Evolutionary conservation across 2,329 filamentous ascomycete genomes (phyloP), one percentile per base, ranked within the genome.

Genomic region (Geosmithia flava): DNA sequence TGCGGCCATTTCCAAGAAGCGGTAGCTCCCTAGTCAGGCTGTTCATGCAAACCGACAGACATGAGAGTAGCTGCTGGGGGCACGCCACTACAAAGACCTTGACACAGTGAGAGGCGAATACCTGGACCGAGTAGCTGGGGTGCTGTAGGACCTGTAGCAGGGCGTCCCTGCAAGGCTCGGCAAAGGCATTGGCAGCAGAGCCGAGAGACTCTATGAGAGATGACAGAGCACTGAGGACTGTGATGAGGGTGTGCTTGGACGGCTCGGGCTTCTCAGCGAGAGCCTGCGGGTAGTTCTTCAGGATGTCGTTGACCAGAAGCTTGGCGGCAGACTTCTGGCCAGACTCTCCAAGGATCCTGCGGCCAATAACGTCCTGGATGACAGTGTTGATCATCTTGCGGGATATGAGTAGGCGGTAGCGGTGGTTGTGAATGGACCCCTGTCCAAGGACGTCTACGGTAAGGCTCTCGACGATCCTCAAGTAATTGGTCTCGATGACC

Each of bases 11-110:
- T 15, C 76, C 78, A 7, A 97, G 75, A 42, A 93, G 75, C 27
- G 82, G 82, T 27, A 98, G 74, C 59, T 98, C 93, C 53, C 93
- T 77, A 52, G 81, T 87, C 51, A 98, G 76, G 61, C 88, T 96
- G 63, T 96, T 96, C 85, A 97, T 90, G 64, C 90, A 97, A 44
- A 97, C 87, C 0, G 91, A 95, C 17, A 97, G 80, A 53, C 89
- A 93, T 2, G 88, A 87, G 5, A 97, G 70, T 6, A 98, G 77
- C 60, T 97, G 91, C 55, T 95, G 87, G 4, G 93, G 93, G 56
- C 89, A 96, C 15, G 89, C 89, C 42, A 95, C 72, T 1, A 95
- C 87, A 58, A 97, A 93, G 0, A 78, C 80, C 55, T 91, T 88
- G 56, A 97, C 71, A 59, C 89, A 95, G 51, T 86, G 79, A 4